These are phyloP conservation scores for Lagenaria siceraria DNA, from an alignment of 306 rosid species.

Conservation along the genomic window DNA sequence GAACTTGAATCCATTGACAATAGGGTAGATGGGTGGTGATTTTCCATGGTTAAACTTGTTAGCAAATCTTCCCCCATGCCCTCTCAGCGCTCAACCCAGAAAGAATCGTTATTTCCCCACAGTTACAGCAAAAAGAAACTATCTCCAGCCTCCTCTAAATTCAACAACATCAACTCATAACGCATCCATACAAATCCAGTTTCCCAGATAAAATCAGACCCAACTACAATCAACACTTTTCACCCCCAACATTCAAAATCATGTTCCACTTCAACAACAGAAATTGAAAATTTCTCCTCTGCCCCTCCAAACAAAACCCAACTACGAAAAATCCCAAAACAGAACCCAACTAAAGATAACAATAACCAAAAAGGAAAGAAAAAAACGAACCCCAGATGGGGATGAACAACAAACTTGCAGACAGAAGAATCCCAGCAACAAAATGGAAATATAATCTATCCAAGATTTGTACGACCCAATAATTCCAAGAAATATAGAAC, in stretches of 20 bases:
- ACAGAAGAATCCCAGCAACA: neutral
- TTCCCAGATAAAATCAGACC: neutral
- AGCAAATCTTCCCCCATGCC: constrained; percentile 30
- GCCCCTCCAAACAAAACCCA: neutral
- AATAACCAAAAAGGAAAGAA: neutral
- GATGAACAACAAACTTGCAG: neutral
- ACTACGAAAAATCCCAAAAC: neutral
- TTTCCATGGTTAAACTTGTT: constrained; percentile 24
- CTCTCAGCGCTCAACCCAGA: neutral
- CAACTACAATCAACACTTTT: neutral
- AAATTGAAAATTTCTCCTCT: neutral
- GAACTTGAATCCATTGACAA: constrained; percentile 29
- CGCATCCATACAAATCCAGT: neutral
- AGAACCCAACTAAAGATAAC: neutral
- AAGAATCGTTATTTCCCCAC: neutral
- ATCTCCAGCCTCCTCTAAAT: neutral
- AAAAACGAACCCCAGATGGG: neutral
- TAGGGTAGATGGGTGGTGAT: constrained; percentile 24
- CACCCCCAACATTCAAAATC: neutral
- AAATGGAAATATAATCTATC: neutral
- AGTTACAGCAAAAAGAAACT: neutral
- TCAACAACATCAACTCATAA: neutral
- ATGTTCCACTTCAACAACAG: neutral
- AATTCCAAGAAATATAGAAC: neutral
- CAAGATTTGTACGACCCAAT: neutral